Conservation (phyloP, 306 rosid species). For the Prunus kanzakura region DNA sequence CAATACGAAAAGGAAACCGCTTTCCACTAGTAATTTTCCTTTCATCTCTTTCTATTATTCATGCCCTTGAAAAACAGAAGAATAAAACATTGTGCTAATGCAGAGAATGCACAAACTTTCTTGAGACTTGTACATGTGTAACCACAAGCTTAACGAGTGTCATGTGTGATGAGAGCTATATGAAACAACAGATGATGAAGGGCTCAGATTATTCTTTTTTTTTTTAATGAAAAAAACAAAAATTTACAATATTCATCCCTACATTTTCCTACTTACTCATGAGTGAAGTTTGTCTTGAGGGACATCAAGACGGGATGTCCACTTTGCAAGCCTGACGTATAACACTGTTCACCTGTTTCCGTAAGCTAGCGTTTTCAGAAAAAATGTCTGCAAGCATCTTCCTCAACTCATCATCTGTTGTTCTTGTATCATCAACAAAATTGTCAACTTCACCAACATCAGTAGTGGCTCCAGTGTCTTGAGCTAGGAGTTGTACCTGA, state of each 20-base stretch:
- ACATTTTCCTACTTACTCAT: slow-evolving; percentile 37
- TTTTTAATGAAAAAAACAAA: not conserved
- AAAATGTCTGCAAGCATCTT: slow-evolving; percentile 61
- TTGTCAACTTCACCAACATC: slow-evolving; percentile 34
- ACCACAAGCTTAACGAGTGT: slow-evolving; percentile 22
- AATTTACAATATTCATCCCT: slow-evolving; percentile 34
- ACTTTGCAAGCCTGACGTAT: slow-evolving; percentile 42
- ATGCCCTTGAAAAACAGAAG: not conserved
- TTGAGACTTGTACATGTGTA: slow-evolving; percentile 2
- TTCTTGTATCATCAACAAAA: slow-evolving; percentile 22
- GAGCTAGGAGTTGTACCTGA: slow-evolving; percentile 62
- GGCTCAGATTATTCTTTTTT: not conserved
- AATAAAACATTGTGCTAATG: not conserved
- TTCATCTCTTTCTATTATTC: slow-evolving; percentile 31
- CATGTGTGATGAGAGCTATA: slow-evolving; percentile 32
- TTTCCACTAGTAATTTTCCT: not conserved
- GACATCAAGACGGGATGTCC: slow-evolving; percentile 35
- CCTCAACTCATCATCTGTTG: slow-evolving; percentile 56
- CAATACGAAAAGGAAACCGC: not conserved
- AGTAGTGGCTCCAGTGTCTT: slow-evolving; percentile 37
- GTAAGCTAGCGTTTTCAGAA: slow-evolving; percentile 67
- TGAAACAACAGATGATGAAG: slow-evolving; percentile 24
- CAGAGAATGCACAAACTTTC: not conserved
- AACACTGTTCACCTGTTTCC: slow-evolving; percentile 69
- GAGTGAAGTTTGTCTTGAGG: slow-evolving; percentile 34